These are phyloP conservation scores for Nannizzia gypsea DNA, from an alignment of 2,329 filamentous ascomycete genomes.

Conservation along the genomic window DNA sequence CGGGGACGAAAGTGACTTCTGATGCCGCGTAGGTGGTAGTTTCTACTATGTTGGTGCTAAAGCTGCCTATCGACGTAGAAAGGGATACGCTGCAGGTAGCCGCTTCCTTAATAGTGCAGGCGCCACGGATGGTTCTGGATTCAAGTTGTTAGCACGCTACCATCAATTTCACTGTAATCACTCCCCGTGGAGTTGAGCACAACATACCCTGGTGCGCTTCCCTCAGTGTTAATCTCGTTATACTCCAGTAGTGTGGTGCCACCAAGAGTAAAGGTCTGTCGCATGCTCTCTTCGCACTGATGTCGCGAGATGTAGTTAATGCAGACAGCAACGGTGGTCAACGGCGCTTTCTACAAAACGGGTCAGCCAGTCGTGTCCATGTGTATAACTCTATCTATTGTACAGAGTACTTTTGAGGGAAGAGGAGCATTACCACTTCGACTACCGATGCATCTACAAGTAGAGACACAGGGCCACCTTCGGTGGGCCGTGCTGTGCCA, in stretches of 20 bases:
- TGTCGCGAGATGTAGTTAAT: neutral
- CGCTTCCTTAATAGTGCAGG: neutral
- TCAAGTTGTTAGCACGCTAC: neutral
- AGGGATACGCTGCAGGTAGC: neutral
- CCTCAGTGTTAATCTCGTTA: neutral
- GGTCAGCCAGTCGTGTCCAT: neutral
- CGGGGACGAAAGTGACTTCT: neutral
- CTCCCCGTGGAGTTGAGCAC: neutral
- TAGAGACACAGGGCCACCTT: neutral
- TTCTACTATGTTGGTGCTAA: neutral
- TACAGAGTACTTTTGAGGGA: neutral
- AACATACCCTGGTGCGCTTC: neutral
- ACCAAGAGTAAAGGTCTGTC: neutral
- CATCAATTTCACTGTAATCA: too few relatives aligned
- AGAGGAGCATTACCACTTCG: neutral
- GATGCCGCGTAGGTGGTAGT: neutral
- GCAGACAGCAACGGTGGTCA: neutral
- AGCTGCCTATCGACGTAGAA: neutral
- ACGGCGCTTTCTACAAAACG: neutral
- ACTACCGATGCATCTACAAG: neutral
- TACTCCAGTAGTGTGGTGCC: neutral
- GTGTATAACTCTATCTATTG: neutral
- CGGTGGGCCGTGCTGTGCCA: neutral
- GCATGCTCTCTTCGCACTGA: neutral
- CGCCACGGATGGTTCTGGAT: neutral